Base-by-base conservation (phyloP, 306 rosid genomes). In the Biancaea sappan region DNA sequence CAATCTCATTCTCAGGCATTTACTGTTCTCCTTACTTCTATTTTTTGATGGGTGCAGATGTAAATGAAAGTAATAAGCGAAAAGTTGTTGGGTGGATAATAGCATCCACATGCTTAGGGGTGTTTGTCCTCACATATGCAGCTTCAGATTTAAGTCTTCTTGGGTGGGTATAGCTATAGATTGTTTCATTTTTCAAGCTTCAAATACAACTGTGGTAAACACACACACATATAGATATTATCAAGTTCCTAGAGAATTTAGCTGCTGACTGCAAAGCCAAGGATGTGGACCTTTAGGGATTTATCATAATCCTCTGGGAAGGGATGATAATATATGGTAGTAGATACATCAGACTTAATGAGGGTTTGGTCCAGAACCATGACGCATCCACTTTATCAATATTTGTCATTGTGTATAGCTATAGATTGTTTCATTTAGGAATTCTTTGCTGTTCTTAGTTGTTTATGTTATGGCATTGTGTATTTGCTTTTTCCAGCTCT, bases 81-180 rank as follows among this genome's bases (percentile, higher is more conserved):
- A 84, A 78, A 65, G 13, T 88, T 81, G 88, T 89, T 25, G 96
- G 92, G 44, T 88, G 89, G 91, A 81, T 90, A 44, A 91, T 94
- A 79, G 70, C 82, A 70, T 22, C 84, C 40, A 86, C 91, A 31
- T 94, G 98, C 74, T 32, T 88, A 0, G 98, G 97, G 53, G 88
- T 86, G 29, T 76, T 89, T 62, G 76, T 91, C 56, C 92, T 94
- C 65, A 88, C 98, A 38, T 91, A 60, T 73, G 81, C 98, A 61
- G 98, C 98, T 60, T 83, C 96, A 66, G 76, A 54, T 75, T 15
- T 69, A 72, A 71, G 60, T 66, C 82, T 91, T 72, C 77, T 78
- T 63, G 83, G 98, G 98, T 94, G 71, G 28, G 90, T 79, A 48
- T 59, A 66, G 53, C 25, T 18, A n/a, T 57, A 56, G 21, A 66